phyloP scores from a whole-genome alignment of 306 rosid species.

The Canavalia ensiformis region DNA sequence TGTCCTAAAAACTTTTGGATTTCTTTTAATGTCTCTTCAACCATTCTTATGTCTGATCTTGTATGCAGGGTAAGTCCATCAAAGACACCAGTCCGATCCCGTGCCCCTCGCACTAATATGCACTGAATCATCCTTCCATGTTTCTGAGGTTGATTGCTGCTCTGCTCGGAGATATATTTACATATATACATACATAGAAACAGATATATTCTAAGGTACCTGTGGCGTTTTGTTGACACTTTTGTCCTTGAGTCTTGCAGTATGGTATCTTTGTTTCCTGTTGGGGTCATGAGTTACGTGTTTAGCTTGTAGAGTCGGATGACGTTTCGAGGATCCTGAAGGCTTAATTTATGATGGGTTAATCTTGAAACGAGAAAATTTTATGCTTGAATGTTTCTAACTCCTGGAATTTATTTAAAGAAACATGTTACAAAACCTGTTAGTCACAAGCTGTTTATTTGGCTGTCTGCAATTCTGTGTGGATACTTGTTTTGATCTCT shows the following conservation, averaged over 20 bases:
- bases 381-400: constrained; percentile 57
- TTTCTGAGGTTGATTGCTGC: constrained; percentile 52
- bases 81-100: constrained; percentile 87
- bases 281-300: constrained; percentile 51
- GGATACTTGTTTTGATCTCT: neutral
- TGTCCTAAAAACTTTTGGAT: neutral
- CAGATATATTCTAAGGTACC: constrained; percentile 62
- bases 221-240: constrained; percentile 60
- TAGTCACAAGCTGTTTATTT: constrained; percentile 39
- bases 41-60: constrained; percentile 22
- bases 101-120: constrained; percentile 61
- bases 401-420: constrained; percentile 51
- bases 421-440: constrained; percentile 43
- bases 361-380: constrained; percentile 48
- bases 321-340: constrained; percentile 69
- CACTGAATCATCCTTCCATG: constrained; percentile 59
- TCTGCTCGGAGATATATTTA: constrained; percentile 66
- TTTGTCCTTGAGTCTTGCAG: constrained; percentile 52
- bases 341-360: constrained; percentile 64
- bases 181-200: constrained; percentile 74
- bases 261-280: constrained; percentile 52
- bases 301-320: constrained; percentile 73
- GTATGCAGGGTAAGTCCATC: constrained; percentile 89
- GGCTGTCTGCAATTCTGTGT: neutral
- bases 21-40: neutral